Evolutionary conservation across 371 early-diverging fungal species (phyloP).

Genomic region (Dinochytrium kinnereticum): DNA sequence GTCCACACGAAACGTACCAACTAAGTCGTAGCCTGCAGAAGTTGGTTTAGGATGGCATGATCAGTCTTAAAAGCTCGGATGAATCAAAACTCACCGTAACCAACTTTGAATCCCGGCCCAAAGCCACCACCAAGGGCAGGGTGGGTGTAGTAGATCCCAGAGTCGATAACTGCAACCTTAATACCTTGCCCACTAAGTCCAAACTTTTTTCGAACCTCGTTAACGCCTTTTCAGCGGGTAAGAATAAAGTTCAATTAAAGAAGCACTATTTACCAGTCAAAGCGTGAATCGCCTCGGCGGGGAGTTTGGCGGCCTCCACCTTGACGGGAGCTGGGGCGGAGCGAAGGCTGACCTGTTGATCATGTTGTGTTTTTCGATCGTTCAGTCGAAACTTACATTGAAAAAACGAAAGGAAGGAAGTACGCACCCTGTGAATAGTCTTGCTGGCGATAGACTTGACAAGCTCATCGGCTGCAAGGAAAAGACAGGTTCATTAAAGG

Average conservation of each 20-base stretch:
- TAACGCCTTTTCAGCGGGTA: constrained; percentile 28
- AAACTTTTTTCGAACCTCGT: constrained; percentile 21
- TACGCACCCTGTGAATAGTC: too few relatives aligned
- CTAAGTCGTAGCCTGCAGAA: too few relatives aligned
- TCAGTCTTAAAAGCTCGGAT: too few relatives aligned
- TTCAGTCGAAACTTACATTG: too few relatives aligned
- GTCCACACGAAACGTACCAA: too few relatives aligned
- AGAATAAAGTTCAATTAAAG: neutral
- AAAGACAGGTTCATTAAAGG: neutral
- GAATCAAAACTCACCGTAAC: too few relatives aligned
- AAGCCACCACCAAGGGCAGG: constrained; percentile 56
- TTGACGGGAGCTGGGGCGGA: neutral
- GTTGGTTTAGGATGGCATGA: too few relatives aligned
- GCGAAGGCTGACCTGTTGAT: too few relatives aligned
- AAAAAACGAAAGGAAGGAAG: too few relatives aligned
- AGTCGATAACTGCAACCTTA: constrained; percentile 58
- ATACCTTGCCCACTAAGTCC: constrained; percentile 45
- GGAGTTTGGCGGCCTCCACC: neutral
- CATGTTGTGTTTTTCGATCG: too few relatives aligned
- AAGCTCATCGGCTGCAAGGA: neutral
- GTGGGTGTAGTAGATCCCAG: constrained; percentile 70
- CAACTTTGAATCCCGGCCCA: neutral
- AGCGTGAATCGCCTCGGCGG: neutral
- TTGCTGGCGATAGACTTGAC: too few relatives aligned
- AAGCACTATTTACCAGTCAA: neutral